Evolutionary conservation across 306 rosid genomes (phyloP), one percentile per base, ranked within the genome.

Genomic region (Vigna unguiculata): DNA sequence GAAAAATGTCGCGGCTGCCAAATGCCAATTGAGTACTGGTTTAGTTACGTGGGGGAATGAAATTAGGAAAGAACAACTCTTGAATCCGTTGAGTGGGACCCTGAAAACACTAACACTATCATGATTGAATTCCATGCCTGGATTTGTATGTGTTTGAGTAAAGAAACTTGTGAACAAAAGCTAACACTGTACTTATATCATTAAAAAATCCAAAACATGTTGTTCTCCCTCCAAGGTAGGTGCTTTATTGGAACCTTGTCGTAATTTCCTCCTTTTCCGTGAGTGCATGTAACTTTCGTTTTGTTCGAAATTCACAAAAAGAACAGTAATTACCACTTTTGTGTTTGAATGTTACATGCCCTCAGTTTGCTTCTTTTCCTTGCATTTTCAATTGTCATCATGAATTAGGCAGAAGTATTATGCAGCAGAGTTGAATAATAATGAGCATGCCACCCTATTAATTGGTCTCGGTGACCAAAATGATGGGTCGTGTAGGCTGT

Each of bases 51-150:
- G 60, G 71, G 81, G 61, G 74, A 76, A 69, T 25, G 53, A 63
- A 59, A 48, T 32, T 48, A n/a, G 17, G 16, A 34, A 47, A 61
- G 19, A 11, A 17, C 53, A n/a, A 45, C 19, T 47, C 19, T 54
- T 22, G 28, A 71, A 3, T 79, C 61, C 66, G 69, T 17, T 22
- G 1, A 7, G 72, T 81, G 89, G 89, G 87, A 11, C 85, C 86
- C 82, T 7, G 8, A 52, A 57, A 45, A 52, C 85, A 61, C 73
- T 43, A 69, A 6, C 54, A 66, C 55, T 66, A 63, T 19, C 36
- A 47, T 62, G 49, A 77, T 68, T 47, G 30, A 65, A 48, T 32
- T 52, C 62, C 53, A 16, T 38, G 49, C 38, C 15, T 54, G 41
- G 32, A 45, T 60, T 63, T 34, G 62, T 51, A 40, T 54, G 19